These are phyloP conservation scores for Boletus rubescentipes DNA, from an alignment of 768 basidiomycete species.

Conservation along the genomic window DNA sequence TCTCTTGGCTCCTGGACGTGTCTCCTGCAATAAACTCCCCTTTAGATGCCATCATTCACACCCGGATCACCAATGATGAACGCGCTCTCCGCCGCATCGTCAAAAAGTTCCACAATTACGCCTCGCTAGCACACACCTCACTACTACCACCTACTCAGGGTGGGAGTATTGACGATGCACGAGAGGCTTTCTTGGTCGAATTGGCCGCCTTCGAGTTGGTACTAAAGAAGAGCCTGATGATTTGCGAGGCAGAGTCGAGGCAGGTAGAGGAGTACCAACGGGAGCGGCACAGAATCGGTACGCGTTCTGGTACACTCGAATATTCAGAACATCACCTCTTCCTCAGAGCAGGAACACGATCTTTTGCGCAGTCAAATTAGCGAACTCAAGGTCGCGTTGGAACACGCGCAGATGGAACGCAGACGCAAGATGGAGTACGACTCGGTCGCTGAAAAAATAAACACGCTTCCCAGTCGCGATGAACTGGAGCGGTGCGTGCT, in stretches of 20 bases:
- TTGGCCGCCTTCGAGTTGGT: conserved; percentile 72
- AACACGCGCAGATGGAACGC: conserved; percentile 75
- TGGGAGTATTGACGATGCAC: conserved; percentile 59
- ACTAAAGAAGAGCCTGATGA: conserved; percentile 77
- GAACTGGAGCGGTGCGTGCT: conserved; percentile 73
- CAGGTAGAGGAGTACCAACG: conserved; percentile 83
- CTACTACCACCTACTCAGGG: conserved; percentile 33
- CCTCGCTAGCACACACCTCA: conserved; percentile 53
- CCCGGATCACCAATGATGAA: conserved; percentile 82
- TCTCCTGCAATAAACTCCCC: conserved; percentile 7
- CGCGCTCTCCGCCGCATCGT: conserved; percentile 73
- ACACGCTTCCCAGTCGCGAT: conserved; percentile 69
- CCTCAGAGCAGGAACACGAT: conserved; percentile 67
- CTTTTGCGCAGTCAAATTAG: conserved; percentile 68
- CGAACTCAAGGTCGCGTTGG: conserved; percentile 71
- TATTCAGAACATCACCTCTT: neutral
- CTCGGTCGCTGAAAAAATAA: conserved; percentile 78
- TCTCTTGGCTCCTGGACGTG: conserved; percentile 7
- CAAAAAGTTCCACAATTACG: conserved; percentile 78
- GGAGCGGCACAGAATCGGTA: conserved; percentile 72
- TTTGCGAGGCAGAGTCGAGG: conserved; percentile 81
- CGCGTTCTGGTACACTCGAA: conserved; percentile 22
- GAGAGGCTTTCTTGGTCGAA: conserved; percentile 79
- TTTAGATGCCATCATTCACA: conserved; percentile 75
- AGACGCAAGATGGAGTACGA: conserved; percentile 86